phyloP scores from a whole-genome alignment of 106 monocot species.

The Cymbidium sinense region DNA sequence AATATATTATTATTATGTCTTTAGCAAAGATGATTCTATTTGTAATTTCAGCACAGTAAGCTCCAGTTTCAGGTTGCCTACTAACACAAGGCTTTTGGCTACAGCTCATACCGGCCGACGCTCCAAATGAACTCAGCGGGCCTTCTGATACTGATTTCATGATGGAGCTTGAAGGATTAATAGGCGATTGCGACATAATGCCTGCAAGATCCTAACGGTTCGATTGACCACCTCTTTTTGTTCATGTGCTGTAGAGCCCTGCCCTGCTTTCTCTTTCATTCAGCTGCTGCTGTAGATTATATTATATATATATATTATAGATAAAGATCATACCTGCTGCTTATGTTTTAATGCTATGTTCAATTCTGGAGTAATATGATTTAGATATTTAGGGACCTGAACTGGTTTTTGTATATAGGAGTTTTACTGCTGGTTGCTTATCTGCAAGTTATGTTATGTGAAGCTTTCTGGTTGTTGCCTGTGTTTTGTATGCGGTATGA shows the following conservation, averaged over 20 bases:
- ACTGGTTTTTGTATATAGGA: neutral
- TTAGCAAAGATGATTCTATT: no score
- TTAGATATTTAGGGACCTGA: neutral
- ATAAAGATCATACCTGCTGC: neutral
- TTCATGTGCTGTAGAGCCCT: neutral
- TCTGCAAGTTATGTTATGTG: neutral
- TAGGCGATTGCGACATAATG: constrained; percentile 30
- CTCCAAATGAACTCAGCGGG: constrained; percentile 27
- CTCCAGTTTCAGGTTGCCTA: neutral
- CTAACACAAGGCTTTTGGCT: neutral
- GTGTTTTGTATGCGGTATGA: no score
- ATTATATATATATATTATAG: no score
- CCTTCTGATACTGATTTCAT: constrained; percentile 50
- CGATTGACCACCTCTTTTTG: neutral
- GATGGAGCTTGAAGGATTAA: constrained; percentile 56
- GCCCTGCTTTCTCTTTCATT: neutral
- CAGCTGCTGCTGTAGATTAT: neutral
- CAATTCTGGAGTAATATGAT: neutral
- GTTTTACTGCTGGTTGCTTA: neutral
- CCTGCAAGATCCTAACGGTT: neutral
- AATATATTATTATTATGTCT: no score
- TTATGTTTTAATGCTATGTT: neutral
- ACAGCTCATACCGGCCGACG: constrained; percentile 41
- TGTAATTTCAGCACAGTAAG: neutral
- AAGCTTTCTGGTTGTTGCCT: neutral